Evolutionary conservation across 352 stramenopile species (phyloP).

Genomic region (Pythium vanterpoolii): DNA sequence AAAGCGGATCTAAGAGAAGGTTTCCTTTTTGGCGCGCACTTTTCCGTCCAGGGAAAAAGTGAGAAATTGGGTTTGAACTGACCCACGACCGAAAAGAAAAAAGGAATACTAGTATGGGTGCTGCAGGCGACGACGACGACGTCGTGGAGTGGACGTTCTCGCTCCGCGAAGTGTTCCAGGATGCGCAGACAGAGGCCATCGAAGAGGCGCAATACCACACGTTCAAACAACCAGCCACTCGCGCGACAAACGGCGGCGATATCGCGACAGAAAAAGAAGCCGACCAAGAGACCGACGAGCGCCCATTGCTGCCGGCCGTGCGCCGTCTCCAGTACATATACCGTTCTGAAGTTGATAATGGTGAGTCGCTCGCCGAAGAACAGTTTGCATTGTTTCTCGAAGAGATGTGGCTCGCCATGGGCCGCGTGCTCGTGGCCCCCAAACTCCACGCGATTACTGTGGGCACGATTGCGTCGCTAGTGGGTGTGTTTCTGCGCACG

Average conservation of each 20-base stretch:
- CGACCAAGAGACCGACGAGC: constrained; percentile 20
- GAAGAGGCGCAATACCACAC: constrained; percentile 39
- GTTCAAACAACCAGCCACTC: constrained; percentile 14
- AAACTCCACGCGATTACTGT: constrained; percentile 45
- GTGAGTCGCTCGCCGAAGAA: constrained; percentile 41
- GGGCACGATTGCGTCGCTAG: constrained; percentile 46
- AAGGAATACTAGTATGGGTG: too few species aligned
- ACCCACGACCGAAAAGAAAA: background rate
- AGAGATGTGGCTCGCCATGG: constrained; percentile 54
- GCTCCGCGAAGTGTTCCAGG: constrained; percentile 61
- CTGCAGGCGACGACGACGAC: constrained; percentile 13
- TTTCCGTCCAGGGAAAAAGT: background rate
- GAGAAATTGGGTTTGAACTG: background rate
- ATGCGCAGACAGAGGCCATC: constrained; percentile 60
- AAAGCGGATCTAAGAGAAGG: constrained; percentile 14
- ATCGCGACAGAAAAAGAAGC: background rate
- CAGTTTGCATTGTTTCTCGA: constrained; percentile 58
- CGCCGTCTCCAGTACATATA: constrained; percentile 49
- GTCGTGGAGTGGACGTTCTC: constrained; percentile 49
- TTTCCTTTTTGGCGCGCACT: constrained; percentile 11
- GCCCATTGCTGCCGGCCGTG: constrained; percentile 45
- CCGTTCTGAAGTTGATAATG: constrained; percentile 41
- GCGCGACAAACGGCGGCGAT: constrained; percentile 12
- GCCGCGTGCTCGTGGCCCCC: constrained; percentile 41
- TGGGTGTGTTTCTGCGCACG: constrained; percentile 41